Base-by-base conservation (phyloP, 768 basidiomycete genomes). In the Boletellus ananas region DNA sequence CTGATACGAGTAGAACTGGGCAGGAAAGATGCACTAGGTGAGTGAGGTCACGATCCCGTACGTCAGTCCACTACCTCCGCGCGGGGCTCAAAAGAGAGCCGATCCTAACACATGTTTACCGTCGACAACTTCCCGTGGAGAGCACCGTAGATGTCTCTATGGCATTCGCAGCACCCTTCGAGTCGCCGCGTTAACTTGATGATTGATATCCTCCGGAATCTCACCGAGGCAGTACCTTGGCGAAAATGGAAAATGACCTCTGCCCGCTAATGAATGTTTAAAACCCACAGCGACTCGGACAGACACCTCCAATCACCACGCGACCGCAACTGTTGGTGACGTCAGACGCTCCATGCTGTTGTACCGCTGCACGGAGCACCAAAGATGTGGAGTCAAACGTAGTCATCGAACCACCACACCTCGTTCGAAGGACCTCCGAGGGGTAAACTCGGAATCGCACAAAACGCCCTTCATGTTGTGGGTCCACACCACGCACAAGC, bases 31-130 rank as follows among this genome's bases (percentile, higher is more conserved):
- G 44, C 59, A 58, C 54, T 79, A 79, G 0, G 76, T 78, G 4
- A 70, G 72, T 1, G 74, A 74, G 4, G 71, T 72, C 17, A 79
- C 64, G 18, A 79, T 65, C 9, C 75, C 78, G 47, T 66, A 79
- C 2, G 74, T 79, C 14, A 74, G 65, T 0, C 75, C 77, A 1
- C 79, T 78, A 1, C 75, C 75, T 0, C 78, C 79, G 21, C 79
- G 68, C 43, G 81, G 55, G 0, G 79, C 78, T 74, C 76, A 81
- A 63, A 77, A 80, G 5, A 81, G 68, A 47, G 80, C 75, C 3
- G 62, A 14, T 79, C 64, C 35, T 69, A 63, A 55, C 71, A 61
- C 0, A 56, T 52, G 55, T 79, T 81, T 18, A 66, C 72, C 3
- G 56, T 70, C 45, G 75, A 56, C 33, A 68, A 58, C 13, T 50